Evolutionary conservation across 176 grass and related monocot genomes (phyloP), one percentile per base, ranked within the genome.

Genomic region (Paspalum notatum): DNA sequence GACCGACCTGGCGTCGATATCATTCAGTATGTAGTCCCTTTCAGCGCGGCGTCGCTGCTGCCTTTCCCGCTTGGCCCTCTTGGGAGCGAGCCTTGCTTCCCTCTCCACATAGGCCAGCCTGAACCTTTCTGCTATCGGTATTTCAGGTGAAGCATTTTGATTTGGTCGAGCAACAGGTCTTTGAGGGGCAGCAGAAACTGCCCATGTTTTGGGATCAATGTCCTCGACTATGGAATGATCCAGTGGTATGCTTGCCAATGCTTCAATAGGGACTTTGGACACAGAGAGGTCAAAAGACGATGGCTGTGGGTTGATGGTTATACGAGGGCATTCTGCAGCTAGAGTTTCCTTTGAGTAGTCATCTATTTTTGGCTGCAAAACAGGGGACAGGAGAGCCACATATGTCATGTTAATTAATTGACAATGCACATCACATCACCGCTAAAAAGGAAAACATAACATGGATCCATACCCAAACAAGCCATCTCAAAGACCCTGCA

Each of bases 161-260:
- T 12, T 26, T 2, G 84, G 65, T 11, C 58, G 79, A 42, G 40
- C 25, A 72, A 39, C 71, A 18, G 7, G 8, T 59, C 82, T 88
- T 69, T 38, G 72, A 79, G 85, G 66, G 59, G 87, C 87, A 16
- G 82, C 82, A 72, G 84, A 83, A 84, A 83, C 49, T 25, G 87
- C 87, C 94, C 94, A 97, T 15, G 94, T 88, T 79, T 91, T 93
- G 12, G 96, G 96, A 72, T 98, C 88, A 32, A 98, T 86, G 24
- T 93, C 96, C 49, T 82, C 78, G 1, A 98, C 79, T 43, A 91
- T 27, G 24, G 83, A 89, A 21, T 98, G 78, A 58, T 98, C 96
- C 13, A 95, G 72, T 47, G 96, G 79, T 78, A 91, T 0, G 41
- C 80, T 70, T 55, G 90, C 75, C 49, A 89, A 75, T 86, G 92